Percentiles rank a stretch among this genome's conserved stretches.
Conservation (phyloP, 768 basidiomycete species). For the Podaxis sp. region DNA sequence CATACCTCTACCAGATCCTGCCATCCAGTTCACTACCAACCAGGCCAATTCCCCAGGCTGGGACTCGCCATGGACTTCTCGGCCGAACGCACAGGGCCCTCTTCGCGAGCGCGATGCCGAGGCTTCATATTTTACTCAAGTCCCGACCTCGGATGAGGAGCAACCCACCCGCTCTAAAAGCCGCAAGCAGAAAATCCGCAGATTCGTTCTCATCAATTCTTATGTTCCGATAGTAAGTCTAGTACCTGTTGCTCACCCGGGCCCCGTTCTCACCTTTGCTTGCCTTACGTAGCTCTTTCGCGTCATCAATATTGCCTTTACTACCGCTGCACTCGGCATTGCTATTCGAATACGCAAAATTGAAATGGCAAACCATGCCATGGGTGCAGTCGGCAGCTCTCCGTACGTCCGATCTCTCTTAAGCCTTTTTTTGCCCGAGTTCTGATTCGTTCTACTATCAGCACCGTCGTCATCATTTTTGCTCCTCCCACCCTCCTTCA, state of each 20-base stretch:
- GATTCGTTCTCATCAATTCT: slow-evolving; percentile 70
- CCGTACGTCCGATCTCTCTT: slow-evolving; percentile 47
- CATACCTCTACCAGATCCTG: slow-evolving; percentile 34
- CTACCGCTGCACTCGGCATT: slow-evolving; percentile 73
- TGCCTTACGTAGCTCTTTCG: slow-evolving; percentile 65
- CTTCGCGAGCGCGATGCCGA: slow-evolving; percentile 18
- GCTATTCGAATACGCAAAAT: slow-evolving; percentile 71
- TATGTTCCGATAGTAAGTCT: slow-evolving; percentile 75
- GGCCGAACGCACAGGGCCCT: slow-evolving; percentile 40
- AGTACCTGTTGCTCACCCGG: slow-evolving; percentile 1
- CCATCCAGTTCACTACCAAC: slow-evolving; percentile 49
- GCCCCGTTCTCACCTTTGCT: slow-evolving; percentile 14
- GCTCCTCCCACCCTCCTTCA: slow-evolving; percentile 80
- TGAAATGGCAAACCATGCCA: slow-evolving; percentile 49
- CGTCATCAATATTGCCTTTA: slow-evolving; percentile 81
- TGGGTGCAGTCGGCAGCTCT: slow-evolving; percentile 81
- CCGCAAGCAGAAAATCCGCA: slow-evolving; percentile 49
- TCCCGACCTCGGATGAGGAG: slow-evolving; percentile 27
- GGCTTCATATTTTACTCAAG: slow-evolving; percentile 25
- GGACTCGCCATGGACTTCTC: slow-evolving; percentile 67
- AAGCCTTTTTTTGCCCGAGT: neutral
- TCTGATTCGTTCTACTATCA: slow-evolving; percentile 25
- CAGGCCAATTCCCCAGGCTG: slow-evolving; percentile 62
- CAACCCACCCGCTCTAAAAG: slow-evolving; percentile 27
- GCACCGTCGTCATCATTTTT: slow-evolving; percentile 83